Percentiles rank a stretch among this genome's conserved stretches.
Conservation (phyloP, 306 rosid species). For the Rosa multiflora region DNA sequence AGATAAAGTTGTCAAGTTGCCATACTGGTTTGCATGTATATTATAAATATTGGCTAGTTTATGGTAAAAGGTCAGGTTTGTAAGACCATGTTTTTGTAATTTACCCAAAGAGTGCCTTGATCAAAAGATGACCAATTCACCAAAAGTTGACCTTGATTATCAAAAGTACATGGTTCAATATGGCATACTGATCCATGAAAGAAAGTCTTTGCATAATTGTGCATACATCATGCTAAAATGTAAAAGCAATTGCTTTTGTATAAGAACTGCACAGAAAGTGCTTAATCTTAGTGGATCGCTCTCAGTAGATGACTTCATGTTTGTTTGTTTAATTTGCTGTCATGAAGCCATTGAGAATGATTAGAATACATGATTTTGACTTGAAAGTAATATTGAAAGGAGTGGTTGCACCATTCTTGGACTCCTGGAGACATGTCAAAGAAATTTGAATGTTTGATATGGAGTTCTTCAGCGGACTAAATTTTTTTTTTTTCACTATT, state of each 20-base stretch:
- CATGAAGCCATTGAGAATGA: neutral
- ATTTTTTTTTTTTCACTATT: too few species aligned
- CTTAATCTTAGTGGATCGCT: too few species aligned
- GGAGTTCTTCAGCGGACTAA: neutral
- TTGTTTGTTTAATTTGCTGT: too few species aligned
- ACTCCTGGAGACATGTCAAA: too few species aligned
- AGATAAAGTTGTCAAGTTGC: neutral
- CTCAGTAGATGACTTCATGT: too few species aligned
- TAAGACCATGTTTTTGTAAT: neutral
- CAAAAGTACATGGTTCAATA: too few species aligned
- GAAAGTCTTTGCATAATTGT: neutral
- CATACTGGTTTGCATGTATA: neutral
- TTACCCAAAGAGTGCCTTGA: neutral
- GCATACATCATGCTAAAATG: too few species aligned
- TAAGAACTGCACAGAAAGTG: too few species aligned
- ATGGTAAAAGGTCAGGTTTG: neutral
- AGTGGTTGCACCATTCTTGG: neutral
- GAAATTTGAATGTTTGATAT: neutral
- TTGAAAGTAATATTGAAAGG: neutral
- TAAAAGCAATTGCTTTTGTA: too few species aligned
- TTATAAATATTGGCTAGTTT: neutral
- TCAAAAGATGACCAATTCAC: neutral
- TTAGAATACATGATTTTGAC: too few species aligned
- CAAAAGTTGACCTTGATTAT: too few species aligned
- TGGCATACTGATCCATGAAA: too few species aligned